Percentiles rank a stretch among this genome's conserved stretches.
These are phyloP conservation scores for Penicillium sp. DNA, from an alignment of 2,329 filamentous ascomycete genomes.

Conservation along the genomic window DNA sequence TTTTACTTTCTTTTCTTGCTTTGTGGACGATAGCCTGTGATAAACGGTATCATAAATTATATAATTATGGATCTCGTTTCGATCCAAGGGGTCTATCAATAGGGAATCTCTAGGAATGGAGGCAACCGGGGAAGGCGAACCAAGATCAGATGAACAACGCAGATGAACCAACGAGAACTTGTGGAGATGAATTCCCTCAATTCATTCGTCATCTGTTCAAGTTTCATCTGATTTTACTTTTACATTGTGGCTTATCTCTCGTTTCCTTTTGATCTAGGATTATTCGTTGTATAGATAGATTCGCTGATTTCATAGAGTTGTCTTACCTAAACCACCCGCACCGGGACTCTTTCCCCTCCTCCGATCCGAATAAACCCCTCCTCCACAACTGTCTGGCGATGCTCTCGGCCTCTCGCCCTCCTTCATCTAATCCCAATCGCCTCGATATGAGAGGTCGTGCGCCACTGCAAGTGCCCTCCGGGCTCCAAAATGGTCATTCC, in stretches of 20 bases:
- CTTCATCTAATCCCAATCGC: constrained; percentile 26
- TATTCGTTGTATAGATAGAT: neutral
- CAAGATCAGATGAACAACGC: constrained; percentile 19
- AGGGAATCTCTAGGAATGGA: constrained; percentile 12
- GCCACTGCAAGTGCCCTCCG: constrained; percentile 41
- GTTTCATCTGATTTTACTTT: neutral
- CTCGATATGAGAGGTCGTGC: constrained; percentile 44
- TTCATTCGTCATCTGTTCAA: constrained; percentile 2
- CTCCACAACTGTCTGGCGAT: constrained; percentile 18
- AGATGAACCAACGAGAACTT: constrained; percentile 9
- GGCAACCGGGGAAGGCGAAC: constrained; percentile 20
- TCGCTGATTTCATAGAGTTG: constrained; percentile 5
- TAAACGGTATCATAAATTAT: neutral
- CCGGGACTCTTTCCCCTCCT: constrained; percentile 14
- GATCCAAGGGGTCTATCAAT: neutral
- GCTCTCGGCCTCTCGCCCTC: constrained; percentile 26
- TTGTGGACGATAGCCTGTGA: neutral
- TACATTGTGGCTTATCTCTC: neutral
- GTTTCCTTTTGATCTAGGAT: neutral
- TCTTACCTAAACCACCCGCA: constrained; percentile 15
- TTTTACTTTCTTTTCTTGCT: neutral
- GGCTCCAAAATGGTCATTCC: constrained; percentile 42
- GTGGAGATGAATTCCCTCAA: constrained; percentile 1
- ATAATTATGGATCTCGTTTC: neutral
- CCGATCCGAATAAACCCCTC: constrained; percentile 19